phyloP scores from a whole-genome alignment of 2,329 filamentous ascomycete species.

The Colletotrichum tropicale region DNA sequence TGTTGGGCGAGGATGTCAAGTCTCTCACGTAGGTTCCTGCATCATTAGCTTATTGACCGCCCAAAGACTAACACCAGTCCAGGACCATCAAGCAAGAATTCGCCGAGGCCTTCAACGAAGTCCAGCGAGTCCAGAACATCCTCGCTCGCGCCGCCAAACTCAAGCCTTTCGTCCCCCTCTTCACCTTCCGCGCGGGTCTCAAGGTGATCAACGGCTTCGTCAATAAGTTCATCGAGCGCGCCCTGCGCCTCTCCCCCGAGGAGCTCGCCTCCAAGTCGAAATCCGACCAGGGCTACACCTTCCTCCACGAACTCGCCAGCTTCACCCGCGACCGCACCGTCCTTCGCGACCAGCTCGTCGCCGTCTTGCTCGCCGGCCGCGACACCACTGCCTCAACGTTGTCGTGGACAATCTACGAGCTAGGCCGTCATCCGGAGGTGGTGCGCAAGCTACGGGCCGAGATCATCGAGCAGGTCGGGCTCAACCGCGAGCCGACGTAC shows the following conservation, averaged over 20 bases:
- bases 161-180: slow-evolving; percentile 65
- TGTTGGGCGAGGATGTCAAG: slow-evolving; percentile 78
- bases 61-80: background rate
- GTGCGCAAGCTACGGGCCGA: slow-evolving; percentile 74
- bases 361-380: slow-evolving; percentile 81
- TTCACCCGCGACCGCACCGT: slow-evolving; percentile 76
- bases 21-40: slow-evolving; percentile 51
- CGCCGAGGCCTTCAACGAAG: slow-evolving; percentile 80
- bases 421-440: slow-evolving; percentile 71
- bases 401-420: slow-evolving; percentile 83
- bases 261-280: slow-evolving; percentile 78
- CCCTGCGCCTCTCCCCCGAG: slow-evolving; percentile 69
- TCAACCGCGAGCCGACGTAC: slow-evolving; percentile 70
- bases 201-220: slow-evolving; percentile 77
- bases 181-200: slow-evolving; percentile 67
- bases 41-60: background rate
- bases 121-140: slow-evolving; percentile 75
- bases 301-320: slow-evolving; percentile 82
- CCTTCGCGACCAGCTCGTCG: slow-evolving; percentile 84
- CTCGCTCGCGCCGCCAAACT: slow-evolving; percentile 70
- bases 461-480: slow-evolving; percentile 71
- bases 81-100: slow-evolving; percentile 69
- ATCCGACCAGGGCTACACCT: slow-evolving; percentile 76
- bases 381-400: slow-evolving; percentile 88
- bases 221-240: slow-evolving; percentile 76